Conservation (phyloP, 106 monocot genomes). For the Amphibolis antarctica region DNA sequence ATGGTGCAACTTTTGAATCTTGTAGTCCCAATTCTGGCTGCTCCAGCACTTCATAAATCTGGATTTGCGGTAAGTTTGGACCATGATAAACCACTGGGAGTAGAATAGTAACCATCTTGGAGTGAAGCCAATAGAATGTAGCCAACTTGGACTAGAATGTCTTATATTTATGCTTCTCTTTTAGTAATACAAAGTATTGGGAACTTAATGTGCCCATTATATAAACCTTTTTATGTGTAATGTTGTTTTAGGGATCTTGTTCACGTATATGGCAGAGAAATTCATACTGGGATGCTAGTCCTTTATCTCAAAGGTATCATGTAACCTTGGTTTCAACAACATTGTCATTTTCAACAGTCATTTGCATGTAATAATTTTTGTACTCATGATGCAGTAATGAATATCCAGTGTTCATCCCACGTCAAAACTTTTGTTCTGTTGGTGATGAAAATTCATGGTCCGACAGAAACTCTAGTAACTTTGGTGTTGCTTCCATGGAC, state of each 20-base stretch:
- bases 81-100: not conserved
- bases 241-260: constrained; percentile 67
- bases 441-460: constrained; percentile 72
- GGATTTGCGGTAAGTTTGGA: constrained; percentile 79
- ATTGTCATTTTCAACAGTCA: not conserved
- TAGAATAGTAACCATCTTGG: not conserved
- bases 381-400: constrained; percentile 49
- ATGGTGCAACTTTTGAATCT: constrained; percentile 85
- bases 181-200: no score
- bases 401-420: constrained; percentile 84
- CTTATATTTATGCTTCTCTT: no score
- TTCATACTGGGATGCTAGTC: constrained; percentile 89
- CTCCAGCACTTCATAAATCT: constrained; percentile 78
- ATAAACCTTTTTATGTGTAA: not conserved
- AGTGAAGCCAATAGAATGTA: no score
- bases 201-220: no score
- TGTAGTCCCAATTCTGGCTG: constrained; percentile 53
- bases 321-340: not conserved
- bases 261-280: constrained; percentile 93
- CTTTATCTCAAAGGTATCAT: constrained; percentile 74
- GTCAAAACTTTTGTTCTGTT: constrained; percentile 61
- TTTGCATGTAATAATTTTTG: not conserved
- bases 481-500: constrained; percentile 80
- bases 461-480: constrained; percentile 64
- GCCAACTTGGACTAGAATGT: no score